These are phyloP conservation scores for Lippia alba DNA, from an alignment of 305 asterid genomes.

Conservation along the genomic window DNA sequence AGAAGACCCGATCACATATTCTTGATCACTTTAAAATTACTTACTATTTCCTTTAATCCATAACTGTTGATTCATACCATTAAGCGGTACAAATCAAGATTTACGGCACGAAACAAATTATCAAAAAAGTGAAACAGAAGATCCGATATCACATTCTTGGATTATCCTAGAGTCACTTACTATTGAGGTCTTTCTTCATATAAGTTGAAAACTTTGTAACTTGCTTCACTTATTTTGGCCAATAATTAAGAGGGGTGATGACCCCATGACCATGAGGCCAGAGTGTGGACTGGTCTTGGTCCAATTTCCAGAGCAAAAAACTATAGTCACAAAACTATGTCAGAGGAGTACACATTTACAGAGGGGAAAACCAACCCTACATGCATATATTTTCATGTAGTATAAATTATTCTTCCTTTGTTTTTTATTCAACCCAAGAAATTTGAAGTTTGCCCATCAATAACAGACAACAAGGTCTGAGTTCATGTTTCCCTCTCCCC, in stretches of 20 bases:
- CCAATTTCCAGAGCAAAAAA: constrained; percentile 76
- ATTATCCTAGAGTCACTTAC: neutral
- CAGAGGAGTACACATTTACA: constrained; percentile 55
- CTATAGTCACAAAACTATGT: constrained; percentile 52
- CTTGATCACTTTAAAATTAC: no score
- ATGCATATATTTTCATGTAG: constrained; percentile 11
- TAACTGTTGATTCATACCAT: no score
- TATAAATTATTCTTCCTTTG: constrained; percentile 24
- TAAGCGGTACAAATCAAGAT: no score
- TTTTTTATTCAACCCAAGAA: constrained; percentile 25
- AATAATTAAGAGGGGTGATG: constrained; percentile 35
- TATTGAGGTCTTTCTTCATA: neutral
- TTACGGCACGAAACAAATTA: no score
- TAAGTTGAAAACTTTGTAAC: constrained; percentile 3
- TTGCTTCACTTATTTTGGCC: constrained; percentile 19
- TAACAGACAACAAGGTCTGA: constrained; percentile 39
- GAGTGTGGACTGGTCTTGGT: constrained; percentile 81
- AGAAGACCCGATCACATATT: no score
- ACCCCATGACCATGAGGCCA: constrained; percentile 13
- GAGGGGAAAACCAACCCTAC: constrained; percentile 33
- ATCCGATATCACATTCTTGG: no score
- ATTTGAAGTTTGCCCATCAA: constrained; percentile 34
- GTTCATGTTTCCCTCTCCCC: constrained; percentile 54
- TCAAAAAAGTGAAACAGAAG: no score
- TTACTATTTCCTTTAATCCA: no score